Evolutionary conservation across 1,139 yeast species (phyloP).

Genomic region (Debaryomycetaceae sp.): DNA sequence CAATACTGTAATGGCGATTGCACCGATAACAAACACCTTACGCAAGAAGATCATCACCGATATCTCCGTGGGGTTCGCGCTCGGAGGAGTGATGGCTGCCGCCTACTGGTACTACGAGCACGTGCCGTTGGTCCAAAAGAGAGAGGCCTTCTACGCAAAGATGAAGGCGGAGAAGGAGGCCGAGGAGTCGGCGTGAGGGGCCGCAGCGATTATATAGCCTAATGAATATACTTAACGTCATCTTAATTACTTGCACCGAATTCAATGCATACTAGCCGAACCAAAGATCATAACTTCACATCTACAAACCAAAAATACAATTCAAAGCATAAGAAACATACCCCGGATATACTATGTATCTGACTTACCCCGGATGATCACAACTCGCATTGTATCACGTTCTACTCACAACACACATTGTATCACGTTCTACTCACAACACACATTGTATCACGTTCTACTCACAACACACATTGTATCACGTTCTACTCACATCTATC

Average conservation of each 20-base stretch:
- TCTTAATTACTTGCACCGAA: neutral
- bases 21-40: constrained; percentile 82
- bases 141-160: constrained; percentile 80
- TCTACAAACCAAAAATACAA: neutral
- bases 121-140: constrained; percentile 56
- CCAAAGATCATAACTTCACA: neutral
- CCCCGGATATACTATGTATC: too few species aligned
- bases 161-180: constrained; percentile 64
- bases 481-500: too few species aligned
- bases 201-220: neutral
- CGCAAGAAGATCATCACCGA: constrained; percentile 78
- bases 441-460: too few species aligned
- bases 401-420: too few species aligned
- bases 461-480: too few species aligned
- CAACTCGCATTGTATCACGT: too few species aligned
- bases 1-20: constrained; percentile 83
- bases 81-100: constrained; percentile 38
- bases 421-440: too few species aligned
- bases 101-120: constrained; percentile 72
- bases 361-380: too few species aligned
- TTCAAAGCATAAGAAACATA: too few species aligned
- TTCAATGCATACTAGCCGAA: neutral
- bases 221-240: neutral
- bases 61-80: constrained; percentile 52
- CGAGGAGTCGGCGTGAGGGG: constrained; percentile 33